Base-by-base conservation (phyloP, 1,284 basidiomycete genomes). In the Mycosarcoma mackinlayi region DNA sequence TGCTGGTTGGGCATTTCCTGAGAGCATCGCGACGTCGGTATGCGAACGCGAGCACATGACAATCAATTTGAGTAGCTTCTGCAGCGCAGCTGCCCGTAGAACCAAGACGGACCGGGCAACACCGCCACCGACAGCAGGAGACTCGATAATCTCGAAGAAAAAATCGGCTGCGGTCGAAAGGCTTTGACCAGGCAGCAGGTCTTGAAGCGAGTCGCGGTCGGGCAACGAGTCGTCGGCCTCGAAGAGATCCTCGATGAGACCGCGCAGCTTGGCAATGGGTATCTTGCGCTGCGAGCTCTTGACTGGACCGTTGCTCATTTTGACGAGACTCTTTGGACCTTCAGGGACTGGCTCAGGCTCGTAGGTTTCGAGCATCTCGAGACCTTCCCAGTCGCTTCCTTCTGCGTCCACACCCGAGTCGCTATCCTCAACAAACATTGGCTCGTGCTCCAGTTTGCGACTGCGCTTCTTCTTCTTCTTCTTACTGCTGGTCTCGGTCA, bases 211-310 rank as follows among this genome's bases (percentile, higher is more conserved):
- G 1, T 87, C 84, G 59, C 91, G 89, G 1, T 89, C 86, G 3
- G 90, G 87, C 19, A 95, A 85, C 0, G 87, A 83, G 78, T 95
- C 93, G 77, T 94, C 91, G 0, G 92, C 91, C 79, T 94, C 92
- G 70, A 94, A 91, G 19, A 95, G 87, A 56, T 94, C 92, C 63
- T 94, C 92, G 1, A 94, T 85, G 18, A 90, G 81, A 6, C 86
- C 86, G 2, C 85, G 86, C 6, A 95, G 85, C 78, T 91, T 93
- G 76, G 92, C 89, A 8, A 92, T 83, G 0, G 90, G 89, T 1
- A 66, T 51, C 48, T 62, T 66, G 40, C 68, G 68, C 9, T 57
- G 49, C 16, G 63, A 66, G 44, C 50, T 55, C 58, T 65, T 70
- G 55, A 70, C 67, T 8, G 67, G 67, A 10, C 67, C 67, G 31